Evolutionary conservation across 2,329 filamentous ascomycete species (phyloP), one percentile per base, ranked within the genome.

Genomic region (Aurifilum marmelostoma): DNA sequence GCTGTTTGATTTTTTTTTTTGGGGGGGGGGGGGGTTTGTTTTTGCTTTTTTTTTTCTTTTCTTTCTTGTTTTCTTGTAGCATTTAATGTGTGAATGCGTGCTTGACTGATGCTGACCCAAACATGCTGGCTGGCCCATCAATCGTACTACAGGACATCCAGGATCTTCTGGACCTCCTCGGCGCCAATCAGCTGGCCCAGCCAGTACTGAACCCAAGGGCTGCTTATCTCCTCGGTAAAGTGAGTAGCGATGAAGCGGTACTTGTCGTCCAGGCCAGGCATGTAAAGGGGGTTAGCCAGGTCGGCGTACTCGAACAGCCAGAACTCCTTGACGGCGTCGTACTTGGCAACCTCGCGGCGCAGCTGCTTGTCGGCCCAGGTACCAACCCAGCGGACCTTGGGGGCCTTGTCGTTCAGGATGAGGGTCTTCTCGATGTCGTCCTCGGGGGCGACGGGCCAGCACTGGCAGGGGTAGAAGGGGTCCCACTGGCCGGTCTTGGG

Each of bases 351-450:
- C 66, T 70, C 68, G 29, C 54, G 32, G 37, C 32, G n/a, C n/a
- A 70, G 66, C 47, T 70, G 67, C 27, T n/a, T 27, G 43, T 65
- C 29, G 32, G 68, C 68, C 47, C 63, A 41, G 21, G 3, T 12
- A 21, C 68, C 68, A 14, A 41, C 56, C 68, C 66, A 68, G 11
- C 32, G 29, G n/a, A 68, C n/a, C 14, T 18, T 16, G 9, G 58
- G 37, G 29, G 16, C 21, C 43, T 61, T 41, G 4, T 58, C 41
- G 50, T 68, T 34, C 18, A 70, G 16, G 58, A 68, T 60, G 29
- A 70, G 66, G 12, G n/a, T 34, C 62, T 70, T 70, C 62, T 70
- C 32, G 66, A 70, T 70, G 66, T 68, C 50, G 66, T 70, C 68
- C 54, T 59, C 37, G 43, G 67, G 37, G 18, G 63, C 58, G 34